A percentile compares a stretch with the other conserved stretches of the same genome.
phyloP scores from a whole-genome alignment of 805 yeast species.

The Candida ipomoeae region DNA sequence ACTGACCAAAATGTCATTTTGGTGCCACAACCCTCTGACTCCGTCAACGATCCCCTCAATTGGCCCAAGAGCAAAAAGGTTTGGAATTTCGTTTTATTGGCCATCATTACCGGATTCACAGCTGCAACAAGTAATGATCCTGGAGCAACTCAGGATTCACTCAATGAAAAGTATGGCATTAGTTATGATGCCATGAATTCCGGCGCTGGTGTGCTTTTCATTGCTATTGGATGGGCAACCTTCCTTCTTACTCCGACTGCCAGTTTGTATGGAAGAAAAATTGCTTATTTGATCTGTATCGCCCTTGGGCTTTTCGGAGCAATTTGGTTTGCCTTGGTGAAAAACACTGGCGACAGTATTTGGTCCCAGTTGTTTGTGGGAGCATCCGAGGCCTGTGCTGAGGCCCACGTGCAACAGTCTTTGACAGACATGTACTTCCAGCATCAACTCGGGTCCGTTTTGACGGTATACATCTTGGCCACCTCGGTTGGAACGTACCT shows the following conservation, averaged over 20 bases:
- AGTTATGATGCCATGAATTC: conserved; percentile 68
- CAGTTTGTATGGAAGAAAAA: conserved; percentile 63
- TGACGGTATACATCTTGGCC: conserved; percentile 71
- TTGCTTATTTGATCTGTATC: conserved; percentile 60
- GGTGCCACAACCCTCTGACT: conserved; percentile 48
- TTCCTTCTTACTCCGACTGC: conserved; percentile 65
- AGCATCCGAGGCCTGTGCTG: conserved; percentile 74
- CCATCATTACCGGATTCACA: conserved; percentile 61
- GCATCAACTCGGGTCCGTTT: conserved; percentile 69
- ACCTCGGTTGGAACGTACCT: conserved; percentile 74
- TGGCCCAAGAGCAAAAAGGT: conserved; percentile 36
- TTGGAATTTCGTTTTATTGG: conserved; percentile 36
- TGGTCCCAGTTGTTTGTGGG: conserved; percentile 81
- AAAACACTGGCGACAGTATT: conserved; percentile 54
- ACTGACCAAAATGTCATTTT: conserved; percentile 32
- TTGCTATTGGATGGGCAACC: conserved; percentile 64
- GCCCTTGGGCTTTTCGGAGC: conserved; percentile 60
- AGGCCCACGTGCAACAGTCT: conserved; percentile 65
- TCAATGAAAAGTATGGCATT: conserved; percentile 59
- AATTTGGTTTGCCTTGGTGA: conserved; percentile 64
- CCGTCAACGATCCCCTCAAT: conserved; percentile 47
- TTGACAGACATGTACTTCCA: conserved; percentile 70
- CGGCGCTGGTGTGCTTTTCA: conserved; percentile 75
- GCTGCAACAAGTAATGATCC: conserved; percentile 76
- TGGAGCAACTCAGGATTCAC: conserved; percentile 63